These are phyloP conservation scores for Poronia punctata DNA, from an alignment of 495 filamentous ascomycete species.

Conservation along the genomic window DNA sequence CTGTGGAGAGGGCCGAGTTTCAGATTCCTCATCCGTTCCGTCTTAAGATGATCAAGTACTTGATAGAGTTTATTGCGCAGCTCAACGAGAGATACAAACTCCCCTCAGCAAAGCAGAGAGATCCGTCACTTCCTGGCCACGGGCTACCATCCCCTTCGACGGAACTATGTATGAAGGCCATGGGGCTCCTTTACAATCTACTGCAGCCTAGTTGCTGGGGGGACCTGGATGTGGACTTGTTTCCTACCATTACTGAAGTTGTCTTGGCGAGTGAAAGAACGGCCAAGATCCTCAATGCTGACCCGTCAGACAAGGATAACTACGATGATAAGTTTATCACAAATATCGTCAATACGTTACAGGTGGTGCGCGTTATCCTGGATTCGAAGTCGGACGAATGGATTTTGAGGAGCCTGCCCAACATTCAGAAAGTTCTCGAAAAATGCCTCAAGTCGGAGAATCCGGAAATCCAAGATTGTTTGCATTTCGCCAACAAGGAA, in stretches of 20 bases:
- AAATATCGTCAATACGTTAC: conserved; percentile 82
- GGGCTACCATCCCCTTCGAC: conserved; percentile 46
- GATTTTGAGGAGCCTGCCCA: conserved; percentile 66
- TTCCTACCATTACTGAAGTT: conserved; percentile 80
- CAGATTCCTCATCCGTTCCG: conserved; percentile 58
- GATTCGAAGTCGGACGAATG: conserved; percentile 83
- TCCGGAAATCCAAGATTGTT: conserved; percentile 83
- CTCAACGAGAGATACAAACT: conserved; percentile 77
- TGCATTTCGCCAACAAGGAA: conserved; percentile 65
- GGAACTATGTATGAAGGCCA: conserved; percentile 79
- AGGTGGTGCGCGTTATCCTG: conserved; percentile 81
- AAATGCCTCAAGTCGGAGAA: conserved; percentile 83
- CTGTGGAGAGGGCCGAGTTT: conserved; percentile 58
- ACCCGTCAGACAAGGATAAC: conserved; percentile 80
- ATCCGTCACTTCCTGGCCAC: conserved; percentile 37
- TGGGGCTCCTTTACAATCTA: conserved; percentile 76
- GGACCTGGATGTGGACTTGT: conserved; percentile 84
- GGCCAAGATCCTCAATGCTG: conserved; percentile 61
- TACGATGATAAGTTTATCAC: conserved; percentile 75
- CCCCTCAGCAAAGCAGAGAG: conserved; percentile 59
- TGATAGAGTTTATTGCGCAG: conserved; percentile 87
- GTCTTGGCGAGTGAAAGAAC: conserved; percentile 67
- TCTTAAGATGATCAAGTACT: conserved; percentile 78
- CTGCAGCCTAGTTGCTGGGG: conserved; percentile 86
- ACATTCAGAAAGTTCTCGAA: conserved; percentile 81